A percentile compares a stretch with the other conserved stretches of the same genome.
phyloP scores from a whole-genome alignment of 805 yeast genomes.

The Yarrowia sp. region DNA sequence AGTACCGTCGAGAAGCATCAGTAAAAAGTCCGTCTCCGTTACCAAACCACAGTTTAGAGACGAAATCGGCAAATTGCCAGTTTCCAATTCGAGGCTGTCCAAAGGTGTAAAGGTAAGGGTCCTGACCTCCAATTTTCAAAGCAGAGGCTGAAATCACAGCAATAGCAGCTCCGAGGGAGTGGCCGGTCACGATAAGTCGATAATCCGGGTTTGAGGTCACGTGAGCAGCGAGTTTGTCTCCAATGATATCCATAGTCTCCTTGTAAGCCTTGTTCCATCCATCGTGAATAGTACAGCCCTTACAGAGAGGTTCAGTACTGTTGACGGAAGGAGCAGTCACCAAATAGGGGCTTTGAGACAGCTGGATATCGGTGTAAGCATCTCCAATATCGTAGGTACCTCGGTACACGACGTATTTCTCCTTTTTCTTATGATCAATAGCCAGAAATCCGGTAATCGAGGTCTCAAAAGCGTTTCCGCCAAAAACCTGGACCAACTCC shows the following conservation, averaged over 20 bases:
- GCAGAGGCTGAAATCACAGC: slow-evolving; percentile 63
- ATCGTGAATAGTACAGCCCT: slow-evolving; percentile 4
- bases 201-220: slow-evolving; percentile 45
- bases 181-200: slow-evolving; percentile 58
- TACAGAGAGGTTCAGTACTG: neutral
- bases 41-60: neutral
- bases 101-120: slow-evolving; percentile 55
- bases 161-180: slow-evolving; percentile 73
- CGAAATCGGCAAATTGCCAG: slow-evolving; percentile 15
- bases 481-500: neutral
- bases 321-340: neutral
- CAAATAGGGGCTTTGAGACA: neutral
- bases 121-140: slow-evolving; percentile 48
- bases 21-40: neutral
- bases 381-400: slow-evolving; percentile 1
- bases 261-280: neutral
- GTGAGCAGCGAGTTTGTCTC: neutral
- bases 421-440: neutral
- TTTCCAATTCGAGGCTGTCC: slow-evolving; percentile 69
- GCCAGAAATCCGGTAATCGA: neutral
- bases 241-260: slow-evolving; percentile 1
- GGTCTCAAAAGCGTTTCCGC: neutral
- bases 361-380: slow-evolving; percentile 5
- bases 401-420: slow-evolving; percentile 4
- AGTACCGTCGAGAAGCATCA: neutral